Conservation (phyloP, 176 grass and related monocot genomes). For the Aegilops longissima region DNA sequence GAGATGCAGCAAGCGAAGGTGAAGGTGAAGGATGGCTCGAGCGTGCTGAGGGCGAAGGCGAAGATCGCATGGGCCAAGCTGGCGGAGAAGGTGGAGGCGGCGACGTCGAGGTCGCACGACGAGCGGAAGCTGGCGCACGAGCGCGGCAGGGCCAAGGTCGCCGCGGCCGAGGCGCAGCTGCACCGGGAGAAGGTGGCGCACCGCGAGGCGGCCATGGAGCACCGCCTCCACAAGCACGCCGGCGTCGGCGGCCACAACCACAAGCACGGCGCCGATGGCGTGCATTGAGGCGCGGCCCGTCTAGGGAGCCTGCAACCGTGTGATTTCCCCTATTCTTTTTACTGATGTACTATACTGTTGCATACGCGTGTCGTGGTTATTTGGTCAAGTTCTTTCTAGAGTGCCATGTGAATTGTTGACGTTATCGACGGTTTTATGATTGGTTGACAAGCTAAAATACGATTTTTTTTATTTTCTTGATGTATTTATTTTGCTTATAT, state of each 20-base stretch:
- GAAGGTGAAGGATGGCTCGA: conserved; percentile 50
- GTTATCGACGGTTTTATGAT: background rate
- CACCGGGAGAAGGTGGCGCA: background rate
- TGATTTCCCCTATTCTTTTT: background rate
- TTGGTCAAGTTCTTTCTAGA: background rate
- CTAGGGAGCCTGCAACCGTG: background rate
- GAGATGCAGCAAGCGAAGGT: conserved; percentile 7
- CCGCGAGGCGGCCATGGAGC: background rate
- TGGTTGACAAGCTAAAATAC: background rate
- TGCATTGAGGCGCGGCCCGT: background rate
- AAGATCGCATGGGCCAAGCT: conserved; percentile 42
- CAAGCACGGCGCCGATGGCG: background rate
- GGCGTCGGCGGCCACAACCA: background rate
- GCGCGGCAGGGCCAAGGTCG: conserved; percentile 45
- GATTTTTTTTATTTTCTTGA: background rate
- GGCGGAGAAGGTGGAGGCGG: conserved; percentile 40
- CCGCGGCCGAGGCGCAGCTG: conserved; percentile 53
- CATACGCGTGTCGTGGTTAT: background rate
- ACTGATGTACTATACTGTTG: too few species aligned
- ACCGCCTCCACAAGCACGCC: background rate
- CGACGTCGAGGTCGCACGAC: conserved; percentile 10
- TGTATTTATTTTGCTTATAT: background rate
- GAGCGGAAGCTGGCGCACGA: conserved; percentile 48
- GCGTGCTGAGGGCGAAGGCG: conserved; percentile 41
- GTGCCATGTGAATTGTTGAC: background rate